Evolutionary conservation across 2,329 filamentous ascomycete genomes (phyloP), one percentile per base, ranked within the genome.

Genomic region (Alternaria metachromatica): DNA sequence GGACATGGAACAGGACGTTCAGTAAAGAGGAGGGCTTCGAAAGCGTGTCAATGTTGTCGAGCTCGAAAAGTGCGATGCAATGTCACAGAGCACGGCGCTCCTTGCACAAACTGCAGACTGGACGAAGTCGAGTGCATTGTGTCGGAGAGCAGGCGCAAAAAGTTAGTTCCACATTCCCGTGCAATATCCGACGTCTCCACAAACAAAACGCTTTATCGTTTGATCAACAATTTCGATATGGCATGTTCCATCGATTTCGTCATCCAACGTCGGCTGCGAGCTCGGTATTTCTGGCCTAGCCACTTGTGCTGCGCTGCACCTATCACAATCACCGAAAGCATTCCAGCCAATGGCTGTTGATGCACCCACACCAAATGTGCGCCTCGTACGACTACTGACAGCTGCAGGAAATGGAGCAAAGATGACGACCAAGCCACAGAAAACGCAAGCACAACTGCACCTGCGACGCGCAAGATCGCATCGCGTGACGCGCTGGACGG

Each of bases 61-160:
- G 90, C 92, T 61, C 89, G 94, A 76, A 97, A 97, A 80, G 94
- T 97, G 45, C 89, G 94, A 61, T 97, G 94, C 83, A 94, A 97
- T 83, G 94, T 97, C 60, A 93, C 96, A 63, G 93, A 97, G 80
- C 88, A 89, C 79, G 91, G 91, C 53, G 90, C 90, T 46, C 93
- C 93, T 2, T 97, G 93, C 80, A 94, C 92, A 60, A 97, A 97
- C 80, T 96, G 93, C 82, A 86, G 92, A 67, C 88, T 92, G 83
- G 91, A 93, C 79, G 89, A 92, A 77, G 90, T 93, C 62, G 89
- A 92, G 78, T 94, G 91, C 81, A 84, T 86, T 62, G 84, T 86
- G 20, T 85, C 84, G 5, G 84, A 96, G 80, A 95, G 92, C 83
- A 92, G 93, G 72, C 89, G 94, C 74, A 90, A 93, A 86, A 93